Percentiles rank a stretch among this genome's conserved stretches.
Conservation (phyloP, 768 basidiomycete species). For the Boletus vinaceobasis region DNA sequence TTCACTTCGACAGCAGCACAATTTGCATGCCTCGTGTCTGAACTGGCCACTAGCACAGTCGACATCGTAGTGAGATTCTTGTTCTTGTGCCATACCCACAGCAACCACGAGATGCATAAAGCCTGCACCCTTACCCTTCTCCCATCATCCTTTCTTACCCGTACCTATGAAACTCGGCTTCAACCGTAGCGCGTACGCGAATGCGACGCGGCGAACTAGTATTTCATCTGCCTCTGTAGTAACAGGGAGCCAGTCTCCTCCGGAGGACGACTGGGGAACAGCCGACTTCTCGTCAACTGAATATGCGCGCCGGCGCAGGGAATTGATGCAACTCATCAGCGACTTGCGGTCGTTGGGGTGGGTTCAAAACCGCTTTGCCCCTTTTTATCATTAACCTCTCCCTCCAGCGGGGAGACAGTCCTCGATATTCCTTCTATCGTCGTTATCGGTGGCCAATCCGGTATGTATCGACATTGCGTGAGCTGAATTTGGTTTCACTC, state of each 20-base stretch:
- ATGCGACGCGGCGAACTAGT: background rate
- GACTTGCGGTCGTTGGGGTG: constrained; percentile 43
- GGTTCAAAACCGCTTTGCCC: background rate
- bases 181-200: background rate
- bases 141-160: background rate
- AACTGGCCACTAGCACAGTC: too few relatives aligned
- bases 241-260: constrained; percentile 2
- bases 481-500: background rate
- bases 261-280: constrained; percentile 12
- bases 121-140: background rate
- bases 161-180: constrained; percentile 2
- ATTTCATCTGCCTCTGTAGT: background rate
- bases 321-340: constrained; percentile 38
- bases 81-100: background rate
- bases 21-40: too few relatives aligned
- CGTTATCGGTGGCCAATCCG: constrained; percentile 57
- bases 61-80: too few relatives aligned
- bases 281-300: constrained; percentile 30
- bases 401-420: constrained; percentile 33
- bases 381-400: background rate
- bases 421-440: constrained; percentile 51
- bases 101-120: constrained; percentile 10
- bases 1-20: too few relatives aligned
- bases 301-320: constrained; percentile 39
- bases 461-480: constrained; percentile 26